Base-by-base conservation (phyloP, 2,329 filamentous ascomycete species). In the Lachnellula occidentalis region DNA sequence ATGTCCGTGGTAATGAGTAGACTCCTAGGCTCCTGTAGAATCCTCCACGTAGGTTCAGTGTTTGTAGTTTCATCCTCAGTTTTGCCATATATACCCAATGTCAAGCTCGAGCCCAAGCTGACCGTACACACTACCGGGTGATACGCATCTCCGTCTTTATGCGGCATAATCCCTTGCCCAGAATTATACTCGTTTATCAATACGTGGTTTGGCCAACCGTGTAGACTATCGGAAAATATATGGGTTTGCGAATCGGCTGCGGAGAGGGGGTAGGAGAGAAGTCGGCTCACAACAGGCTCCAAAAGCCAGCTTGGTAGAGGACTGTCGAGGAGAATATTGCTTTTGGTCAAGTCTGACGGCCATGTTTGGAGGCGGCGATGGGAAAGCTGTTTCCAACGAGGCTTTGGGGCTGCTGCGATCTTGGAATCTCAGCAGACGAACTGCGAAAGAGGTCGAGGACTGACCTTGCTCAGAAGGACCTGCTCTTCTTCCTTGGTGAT, bases 121-220 rank as follows among this genome's bases (percentile, higher is more conserved):
- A 97, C 86, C 1, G 94, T 97, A 60, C 90, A 94, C 12, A 96
- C 92, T 14, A 95, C 83, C 1, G 88, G 88, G 67, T 88, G 81
- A 69, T 99, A 99, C 9, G 92, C 90, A 8, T 81, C 74, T 1
- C 92, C 94, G 70, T 99, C 92, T 76, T 96, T 94, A 70, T 97
- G 92, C 46, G 92, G 86, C 89, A 96, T 95, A 61, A 97, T 97
- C n/a, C 92, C 92, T 59, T 96, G 82, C 2, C 89, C 90, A 0
- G 89, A 83, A 1, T 79, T 78, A 70, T 97, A 99, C 70, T 96
- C 92, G 67, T 99, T 99, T 63, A 97, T 84, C 37, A 97, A 77
- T 45, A 95, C 90, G 72, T 97, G 94, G 65, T 97, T 99, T 2
- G 92, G 90, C 4, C 76, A 77, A 17, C 75, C 65, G 67, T 97